Percentiles rank a stretch among this genome's conserved stretches.
These are phyloP conservation scores for Lodderomyces theae DNA, from an alignment of 1,139 yeast species.

Conservation along the genomic window DNA sequence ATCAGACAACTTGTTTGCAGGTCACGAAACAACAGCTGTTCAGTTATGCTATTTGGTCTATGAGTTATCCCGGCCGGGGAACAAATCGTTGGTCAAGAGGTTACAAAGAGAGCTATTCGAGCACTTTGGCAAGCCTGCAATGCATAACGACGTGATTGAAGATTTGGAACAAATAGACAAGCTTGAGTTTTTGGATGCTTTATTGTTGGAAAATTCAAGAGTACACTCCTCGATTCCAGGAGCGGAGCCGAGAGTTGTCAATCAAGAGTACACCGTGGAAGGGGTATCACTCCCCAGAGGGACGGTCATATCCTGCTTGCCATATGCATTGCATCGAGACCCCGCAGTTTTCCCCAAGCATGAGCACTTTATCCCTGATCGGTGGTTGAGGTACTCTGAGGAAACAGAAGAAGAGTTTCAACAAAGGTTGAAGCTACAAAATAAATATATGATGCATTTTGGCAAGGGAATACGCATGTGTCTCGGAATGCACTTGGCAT, in stretches of 20 bases:
- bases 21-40: slow-evolving; percentile 75
- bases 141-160: slow-evolving; percentile 23
- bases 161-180: slow-evolving; percentile 45
- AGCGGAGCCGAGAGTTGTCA: slow-evolving; percentile 61
- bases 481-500: slow-evolving; percentile 66
- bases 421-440: slow-evolving; percentile 43
- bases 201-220: slow-evolving; percentile 56
- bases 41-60: slow-evolving; percentile 60
- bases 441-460: slow-evolving; percentile 60
- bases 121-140: slow-evolving; percentile 29
- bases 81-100: slow-evolving; percentile 38
- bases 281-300: slow-evolving; percentile 41
- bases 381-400: slow-evolving; percentile 50
- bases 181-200: slow-evolving; percentile 55
- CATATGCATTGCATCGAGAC: slow-evolving; percentile 62
- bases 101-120: slow-evolving; percentile 43
- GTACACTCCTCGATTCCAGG: slow-evolving; percentile 75
- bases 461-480: slow-evolving; percentile 80
- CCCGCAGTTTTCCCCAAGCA: slow-evolving; percentile 50
- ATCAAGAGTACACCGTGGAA: slow-evolving; percentile 21
- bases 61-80: slow-evolving; percentile 54
- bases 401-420: slow-evolving; percentile 35
- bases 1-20: slow-evolving; percentile 54
- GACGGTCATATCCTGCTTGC: slow-evolving; percentile 61
- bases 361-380: slow-evolving; percentile 51